Evolutionary conservation across 1,284 basidiomycete genomes (phyloP), one percentile per base, ranked within the genome.

Genomic region (Cutaneotrichosporon dermatis): DNA sequence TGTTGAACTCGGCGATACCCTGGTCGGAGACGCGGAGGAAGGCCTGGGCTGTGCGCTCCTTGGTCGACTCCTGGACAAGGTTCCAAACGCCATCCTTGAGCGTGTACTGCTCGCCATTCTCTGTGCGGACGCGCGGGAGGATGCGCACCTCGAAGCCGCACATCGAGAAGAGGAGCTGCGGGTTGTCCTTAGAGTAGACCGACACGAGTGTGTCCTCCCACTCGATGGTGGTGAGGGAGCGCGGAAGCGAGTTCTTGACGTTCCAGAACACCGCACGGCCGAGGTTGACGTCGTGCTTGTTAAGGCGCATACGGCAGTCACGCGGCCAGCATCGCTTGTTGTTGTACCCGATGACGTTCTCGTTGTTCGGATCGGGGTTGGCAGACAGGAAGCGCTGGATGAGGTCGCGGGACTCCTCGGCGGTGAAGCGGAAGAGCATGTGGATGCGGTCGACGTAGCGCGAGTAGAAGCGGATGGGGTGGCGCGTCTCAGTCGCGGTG

Each of bases 181-280:
- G 96, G 78, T 99, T 99, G 77, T 99, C 89, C 77, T 92, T 92
- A 39, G 92, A 96, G 80, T 92, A 99, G 54, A 99, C 95, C 65
- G 90, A 93, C 64, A 91, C 90, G 72, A 94, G 94, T 0, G 92
- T 92, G 75, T 96, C 92, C 66, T 97, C 93, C 95, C 95, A 99
- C 76, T 98, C 96, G 74, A 99, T 98, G 0, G 96, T 98, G 2
- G 95, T 99, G 63, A 99, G 81, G 36, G 94, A 97, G 60, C 95
- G 83, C 1, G 96, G 96, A 46, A 99, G 79, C 68, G 91, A 92
- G 79, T 98, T 95, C 82, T 98, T 98, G 76, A 99, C 92, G 69
- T 98, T 98, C 96, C 95, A 99, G 80, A 97, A 98, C 10, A 98
- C 95, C 6, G 96, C 96, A 66, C 96, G 86, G 37, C 95, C 95